Evolutionary conservation across 305 asterid genomes (phyloP).

Genomic region (Coffea humblotiana): DNA sequence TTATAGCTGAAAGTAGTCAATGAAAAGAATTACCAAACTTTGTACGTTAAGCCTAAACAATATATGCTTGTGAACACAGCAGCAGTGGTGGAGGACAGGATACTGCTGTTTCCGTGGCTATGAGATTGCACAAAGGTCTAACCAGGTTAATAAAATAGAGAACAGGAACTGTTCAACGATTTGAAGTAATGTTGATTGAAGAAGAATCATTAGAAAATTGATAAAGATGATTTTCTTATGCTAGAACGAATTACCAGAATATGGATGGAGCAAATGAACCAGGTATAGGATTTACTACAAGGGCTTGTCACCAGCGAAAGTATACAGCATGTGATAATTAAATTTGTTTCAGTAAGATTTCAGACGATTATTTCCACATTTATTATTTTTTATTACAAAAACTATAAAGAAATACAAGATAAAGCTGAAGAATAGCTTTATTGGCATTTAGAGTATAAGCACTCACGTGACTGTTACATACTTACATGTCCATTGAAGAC

Average conservation of each 20-base stretch:
- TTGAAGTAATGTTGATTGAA: background rate
- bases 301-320: background rate
- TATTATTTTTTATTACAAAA: background rate
- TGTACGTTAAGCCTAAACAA: background rate
- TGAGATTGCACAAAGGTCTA: background rate
- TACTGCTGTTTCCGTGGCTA: background rate
- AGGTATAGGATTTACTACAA: background rate
- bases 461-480: background rate
- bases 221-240: background rate
- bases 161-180: background rate
- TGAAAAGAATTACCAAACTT: background rate
- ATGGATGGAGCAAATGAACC: background rate
- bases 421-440: background rate
- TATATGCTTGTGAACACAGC: background rate
- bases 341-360: background rate
- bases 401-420: background rate
- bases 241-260: background rate
- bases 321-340: background rate
- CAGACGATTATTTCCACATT: background rate
- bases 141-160: background rate
- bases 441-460: background rate
- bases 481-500: slow-evolving; percentile 93
- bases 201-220: background rate
- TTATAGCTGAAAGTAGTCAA: background rate
- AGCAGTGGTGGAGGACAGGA: background rate